Conservation (phyloP, 169 alveolate species). For the Cryptosporidium sp. region DNA sequence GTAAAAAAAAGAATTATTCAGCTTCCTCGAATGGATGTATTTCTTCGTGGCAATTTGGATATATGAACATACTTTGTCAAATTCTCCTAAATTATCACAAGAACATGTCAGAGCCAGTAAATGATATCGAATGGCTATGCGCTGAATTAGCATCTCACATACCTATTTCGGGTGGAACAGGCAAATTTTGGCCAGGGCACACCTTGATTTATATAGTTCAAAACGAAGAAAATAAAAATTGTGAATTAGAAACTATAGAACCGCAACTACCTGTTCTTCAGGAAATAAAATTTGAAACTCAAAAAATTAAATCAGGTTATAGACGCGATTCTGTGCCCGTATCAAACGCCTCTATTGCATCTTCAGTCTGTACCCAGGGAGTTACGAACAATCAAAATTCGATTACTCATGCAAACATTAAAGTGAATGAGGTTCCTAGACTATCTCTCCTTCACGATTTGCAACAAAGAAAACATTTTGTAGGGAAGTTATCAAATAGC, state of each 20-base stretch:
- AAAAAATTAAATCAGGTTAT: slow-evolving; percentile 26
- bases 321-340: slow-evolving; percentile 7
- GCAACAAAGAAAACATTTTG: slow-evolving; percentile 61
- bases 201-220: slow-evolving; percentile 32
- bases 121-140: slow-evolving; percentile 49
- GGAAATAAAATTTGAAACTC: slow-evolving; percentile 39
- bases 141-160: slow-evolving; percentile 35
- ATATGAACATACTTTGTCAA: slow-evolving; percentile 45
- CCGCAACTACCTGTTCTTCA: slow-evolving; percentile 67
- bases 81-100: slow-evolving; percentile 1
- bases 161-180: slow-evolving; percentile 65
- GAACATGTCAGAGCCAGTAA: background rate
- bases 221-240: slow-evolving; percentile 43
- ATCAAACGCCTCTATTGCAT: background rate
- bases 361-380: slow-evolving; percentile 21
- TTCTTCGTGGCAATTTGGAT: slow-evolving; percentile 61
- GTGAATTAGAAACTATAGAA: slow-evolving; percentile 58
- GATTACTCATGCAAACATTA: background rate
- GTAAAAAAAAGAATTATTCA: slow-evolving; percentile 1
- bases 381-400: slow-evolving; percentile 16
- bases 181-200: slow-evolving; percentile 72
- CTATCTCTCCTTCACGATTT: slow-evolving; percentile 55
- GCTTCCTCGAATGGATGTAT: slow-evolving; percentile 40
- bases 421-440: slow-evolving; percentile 50
- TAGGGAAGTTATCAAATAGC: slow-evolving; percentile 63